A percentile compares a stretch with the other conserved stretches of the same genome.
phyloP scores from a whole-genome alignment of 148 eudicot species.

The Nepenthes mirabilis region DNA sequence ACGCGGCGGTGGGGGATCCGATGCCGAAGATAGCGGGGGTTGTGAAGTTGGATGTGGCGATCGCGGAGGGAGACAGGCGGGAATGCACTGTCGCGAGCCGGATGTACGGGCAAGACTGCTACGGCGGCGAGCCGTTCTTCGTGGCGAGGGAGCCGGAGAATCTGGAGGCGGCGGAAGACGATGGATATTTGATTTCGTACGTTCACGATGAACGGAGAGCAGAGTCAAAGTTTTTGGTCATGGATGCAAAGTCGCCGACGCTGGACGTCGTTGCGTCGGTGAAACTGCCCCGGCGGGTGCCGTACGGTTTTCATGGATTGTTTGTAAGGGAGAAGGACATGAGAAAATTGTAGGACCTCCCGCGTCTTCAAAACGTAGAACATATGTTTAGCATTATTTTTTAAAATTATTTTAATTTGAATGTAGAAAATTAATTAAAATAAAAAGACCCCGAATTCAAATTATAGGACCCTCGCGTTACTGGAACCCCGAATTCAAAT shows the following conservation, averaged over 20 bases:
- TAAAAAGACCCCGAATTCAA: too few species aligned
- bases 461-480: too few species aligned
- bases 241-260: conserved; percentile 48
- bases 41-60: conserved; percentile 19
- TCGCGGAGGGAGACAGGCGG: conserved; percentile 9
- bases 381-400: too few species aligned
- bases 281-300: conserved; percentile 45
- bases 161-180: conserved; percentile 35
- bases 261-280: conserved; percentile 44
- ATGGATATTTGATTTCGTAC: conserved; percentile 41
- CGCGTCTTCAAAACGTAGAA: too few species aligned
- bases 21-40: conserved; percentile 19
- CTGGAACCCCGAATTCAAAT: too few species aligned
- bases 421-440: too few species aligned
- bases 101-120: conserved; percentile 30
- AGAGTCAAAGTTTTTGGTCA: conserved; percentile 44
- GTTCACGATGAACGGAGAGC: conserved; percentile 35
- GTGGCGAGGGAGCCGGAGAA: conserved; percentile 31
- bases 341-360: conserved; percentile 7
- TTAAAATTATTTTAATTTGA: too few species aligned
- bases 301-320: conserved; percentile 56
- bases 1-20: conserved; percentile 5
- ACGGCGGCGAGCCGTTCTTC: conserved; percentile 49
- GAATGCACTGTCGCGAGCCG: conserved; percentile 34
- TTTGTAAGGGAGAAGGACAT: conserved; percentile 44